phyloP scores from a whole-genome alignment of 75 land plant species.

The Pseudotsuga menziesii region DNA sequence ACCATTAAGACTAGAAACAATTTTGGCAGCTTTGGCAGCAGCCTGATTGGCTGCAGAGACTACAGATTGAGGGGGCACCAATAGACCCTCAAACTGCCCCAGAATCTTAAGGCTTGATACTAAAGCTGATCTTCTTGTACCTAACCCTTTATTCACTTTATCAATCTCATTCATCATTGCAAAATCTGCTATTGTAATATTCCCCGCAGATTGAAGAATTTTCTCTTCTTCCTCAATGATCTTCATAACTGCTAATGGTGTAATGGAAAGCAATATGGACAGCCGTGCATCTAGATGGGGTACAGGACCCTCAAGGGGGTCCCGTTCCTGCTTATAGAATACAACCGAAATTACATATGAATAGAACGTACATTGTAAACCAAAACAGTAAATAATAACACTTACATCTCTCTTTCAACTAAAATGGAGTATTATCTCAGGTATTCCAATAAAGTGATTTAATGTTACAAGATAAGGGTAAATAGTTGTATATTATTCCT shows the following conservation, averaged over 20 bases:
- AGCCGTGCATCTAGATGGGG: conserved; percentile 79
- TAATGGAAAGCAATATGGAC: conserved; percentile 67
- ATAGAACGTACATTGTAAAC: neutral
- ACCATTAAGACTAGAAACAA: conserved; percentile 24
- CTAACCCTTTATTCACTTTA: conserved; percentile 25
- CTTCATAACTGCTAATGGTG: conserved; percentile 52
- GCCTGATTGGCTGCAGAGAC: conserved; percentile 62
- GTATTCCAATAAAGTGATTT: neutral
- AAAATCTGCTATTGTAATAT: neutral
- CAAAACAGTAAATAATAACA: neutral
- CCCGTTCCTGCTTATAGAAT: conserved; percentile 58
- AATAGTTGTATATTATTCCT: conserved; percentile 3
- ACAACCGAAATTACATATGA: neutral
- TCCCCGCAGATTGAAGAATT: neutral
- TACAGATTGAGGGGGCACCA: conserved; percentile 56
- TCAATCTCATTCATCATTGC: conserved; percentile 1
- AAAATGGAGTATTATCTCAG: neutral
- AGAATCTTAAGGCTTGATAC: conserved; percentile 60
- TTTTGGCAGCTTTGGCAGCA: conserved; percentile 56
- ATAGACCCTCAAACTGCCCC: conserved; percentile 62
- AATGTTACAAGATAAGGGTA: neutral
- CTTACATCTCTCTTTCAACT: neutral
- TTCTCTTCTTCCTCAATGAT: conserved; percentile 58
- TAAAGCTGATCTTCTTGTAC: conserved; percentile 43
- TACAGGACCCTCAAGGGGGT: conserved; percentile 64